Percentiles rank a stretch among this genome's conserved stretches.
phyloP scores from a whole-genome alignment of 331 rosid genomes.

The Dryas integrifolia region DNA sequence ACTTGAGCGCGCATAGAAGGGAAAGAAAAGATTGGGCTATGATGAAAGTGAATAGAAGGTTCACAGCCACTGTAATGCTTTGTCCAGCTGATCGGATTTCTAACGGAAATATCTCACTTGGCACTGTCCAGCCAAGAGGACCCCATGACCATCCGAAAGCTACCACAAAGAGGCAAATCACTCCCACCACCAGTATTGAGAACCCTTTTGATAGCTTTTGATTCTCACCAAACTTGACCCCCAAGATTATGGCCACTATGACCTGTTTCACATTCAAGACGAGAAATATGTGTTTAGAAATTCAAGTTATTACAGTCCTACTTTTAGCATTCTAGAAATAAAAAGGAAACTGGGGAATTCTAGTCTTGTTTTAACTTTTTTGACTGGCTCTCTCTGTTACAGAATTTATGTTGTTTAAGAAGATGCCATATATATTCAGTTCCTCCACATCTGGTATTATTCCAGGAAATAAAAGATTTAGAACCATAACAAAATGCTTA shows the following conservation, averaged over 20 bases:
- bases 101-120: conserved; percentile 81
- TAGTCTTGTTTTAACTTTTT: not conserved
- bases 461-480: too few relatives aligned
- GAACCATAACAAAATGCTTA: too few relatives aligned
- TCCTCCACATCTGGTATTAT: too few relatives aligned
- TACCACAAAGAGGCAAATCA: conserved; percentile 70
- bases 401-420: too few relatives aligned
- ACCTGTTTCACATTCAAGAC: conserved; percentile 43
- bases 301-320: too few relatives aligned
- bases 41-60: conserved; percentile 72
- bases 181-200: conserved; percentile 54
- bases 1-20: conserved; percentile 62
- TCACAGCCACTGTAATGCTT: conserved; percentile 82
- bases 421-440: too few relatives aligned
- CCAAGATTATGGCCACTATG: conserved; percentile 68
- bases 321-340: not conserved
- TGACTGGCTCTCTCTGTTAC: too few relatives aligned
- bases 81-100: conserved; percentile 84
- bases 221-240: conserved; percentile 57
- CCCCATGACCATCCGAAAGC: conserved; percentile 97
- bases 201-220: conserved; percentile 52
- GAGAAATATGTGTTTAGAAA: conserved; percentile 10
- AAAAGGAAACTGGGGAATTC: not conserved
- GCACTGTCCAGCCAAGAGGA: conserved; percentile 87
- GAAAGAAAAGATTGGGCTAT: conserved; percentile 71